These are phyloP conservation scores for Aspergillus chevalieri DNA, from an alignment of 2,329 filamentous ascomycete species.

Conservation along the genomic window DNA sequence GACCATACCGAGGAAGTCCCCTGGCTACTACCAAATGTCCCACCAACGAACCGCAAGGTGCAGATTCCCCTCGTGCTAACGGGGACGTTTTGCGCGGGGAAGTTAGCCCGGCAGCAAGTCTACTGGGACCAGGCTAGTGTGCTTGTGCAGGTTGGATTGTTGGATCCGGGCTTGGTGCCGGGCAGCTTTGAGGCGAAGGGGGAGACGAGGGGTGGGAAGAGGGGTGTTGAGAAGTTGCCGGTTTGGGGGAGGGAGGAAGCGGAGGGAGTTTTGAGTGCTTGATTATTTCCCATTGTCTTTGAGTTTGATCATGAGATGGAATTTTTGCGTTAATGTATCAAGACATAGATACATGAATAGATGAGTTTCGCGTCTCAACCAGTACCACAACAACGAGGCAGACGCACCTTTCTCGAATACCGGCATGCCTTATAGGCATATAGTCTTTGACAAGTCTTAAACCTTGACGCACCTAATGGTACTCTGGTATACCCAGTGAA, in stretches of 20 bases:
- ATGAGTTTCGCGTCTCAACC: neutral
- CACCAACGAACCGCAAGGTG: slow-evolving; percentile 49
- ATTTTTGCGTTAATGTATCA: neutral
- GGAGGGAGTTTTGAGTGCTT: slow-evolving; percentile 15
- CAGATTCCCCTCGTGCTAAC: slow-evolving; percentile 50
- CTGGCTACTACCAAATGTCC: slow-evolving; percentile 52
- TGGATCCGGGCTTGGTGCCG: slow-evolving; percentile 51
- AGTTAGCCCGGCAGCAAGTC: slow-evolving; percentile 46
- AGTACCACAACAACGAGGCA: too few relatives aligned
- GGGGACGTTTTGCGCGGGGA: slow-evolving; percentile 32
- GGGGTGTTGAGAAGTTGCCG: slow-evolving; percentile 25
- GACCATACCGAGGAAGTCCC: slow-evolving; percentile 49
- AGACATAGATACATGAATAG: neutral
- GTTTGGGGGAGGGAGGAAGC: slow-evolving; percentile 32
- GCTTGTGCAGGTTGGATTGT: slow-evolving; percentile 52
- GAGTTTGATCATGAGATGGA: neutral
- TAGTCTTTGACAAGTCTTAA: too few relatives aligned
- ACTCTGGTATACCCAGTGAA: too few relatives aligned
- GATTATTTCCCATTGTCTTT: neutral
- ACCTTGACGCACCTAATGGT: too few relatives aligned
- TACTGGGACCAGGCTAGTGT: slow-evolving; percentile 61
- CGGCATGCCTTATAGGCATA: too few relatives aligned
- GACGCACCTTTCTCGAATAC: too few relatives aligned
- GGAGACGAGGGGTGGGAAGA: slow-evolving; percentile 21
- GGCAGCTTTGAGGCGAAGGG: slow-evolving; percentile 34